Percentiles rank a stretch among this genome's conserved stretches.
Conservation (phyloP, 2,329 filamentous ascomycete species). For the Aspergillus japonicus region DNA sequence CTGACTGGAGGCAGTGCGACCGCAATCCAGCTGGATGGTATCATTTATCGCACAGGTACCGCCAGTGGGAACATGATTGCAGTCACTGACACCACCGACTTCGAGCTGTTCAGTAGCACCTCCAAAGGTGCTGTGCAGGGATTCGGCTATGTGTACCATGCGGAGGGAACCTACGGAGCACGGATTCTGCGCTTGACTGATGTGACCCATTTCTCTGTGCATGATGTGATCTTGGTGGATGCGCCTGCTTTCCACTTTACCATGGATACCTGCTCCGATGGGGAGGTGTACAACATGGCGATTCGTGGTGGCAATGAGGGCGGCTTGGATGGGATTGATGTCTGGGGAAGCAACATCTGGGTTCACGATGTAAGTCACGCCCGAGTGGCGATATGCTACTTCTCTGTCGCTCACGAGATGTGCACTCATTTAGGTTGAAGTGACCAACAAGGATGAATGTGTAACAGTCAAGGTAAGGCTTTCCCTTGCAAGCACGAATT, state of each 20-base stretch:
- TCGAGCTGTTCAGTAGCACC: conserved; percentile 55
- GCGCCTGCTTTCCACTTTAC: conserved; percentile 52
- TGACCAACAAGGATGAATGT: conserved; percentile 64
- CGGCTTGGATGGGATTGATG: conserved; percentile 57
- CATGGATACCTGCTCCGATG: conserved; percentile 52
- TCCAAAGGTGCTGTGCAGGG: conserved; percentile 55
- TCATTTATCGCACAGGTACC: conserved; percentile 53
- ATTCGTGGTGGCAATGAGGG: conserved; percentile 54
- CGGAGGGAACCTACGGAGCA: conserved; percentile 42
- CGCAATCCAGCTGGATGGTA: conserved; percentile 55
- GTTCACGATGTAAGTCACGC: conserved; percentile 50
- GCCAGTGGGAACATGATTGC: conserved; percentile 55
- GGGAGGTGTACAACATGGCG: conserved; percentile 57
- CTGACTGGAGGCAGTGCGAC: conserved; percentile 49
- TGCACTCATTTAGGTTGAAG: conserved; percentile 43
- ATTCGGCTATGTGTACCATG: conserved; percentile 51
- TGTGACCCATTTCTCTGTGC: conserved; percentile 49
- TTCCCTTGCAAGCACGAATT: background rate
- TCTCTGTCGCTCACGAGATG: background rate
- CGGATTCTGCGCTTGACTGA: conserved; percentile 49
- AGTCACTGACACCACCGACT: conserved; percentile 51
- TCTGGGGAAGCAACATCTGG: conserved; percentile 57
- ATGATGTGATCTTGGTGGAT: conserved; percentile 52
- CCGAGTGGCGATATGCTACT: background rate
- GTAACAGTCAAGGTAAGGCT: conserved; percentile 53